phyloP scores from a whole-genome alignment of 495 filamentous ascomycete genomes.

The Daldinia decipiens region DNA sequence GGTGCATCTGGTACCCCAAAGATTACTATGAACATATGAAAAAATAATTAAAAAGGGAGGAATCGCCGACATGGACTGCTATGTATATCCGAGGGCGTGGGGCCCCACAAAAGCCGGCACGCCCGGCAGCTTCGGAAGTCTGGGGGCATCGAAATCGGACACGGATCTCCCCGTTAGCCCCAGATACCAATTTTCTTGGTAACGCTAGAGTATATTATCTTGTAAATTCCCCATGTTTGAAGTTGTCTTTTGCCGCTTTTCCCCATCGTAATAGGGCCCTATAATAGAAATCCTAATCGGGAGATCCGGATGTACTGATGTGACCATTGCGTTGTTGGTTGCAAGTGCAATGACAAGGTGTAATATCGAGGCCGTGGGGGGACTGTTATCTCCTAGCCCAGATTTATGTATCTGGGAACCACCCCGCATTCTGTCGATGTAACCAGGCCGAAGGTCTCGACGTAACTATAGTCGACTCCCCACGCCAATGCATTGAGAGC shows the following conservation, averaged over 20 bases:
- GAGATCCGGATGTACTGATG: conserved; percentile 19
- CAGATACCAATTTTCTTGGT: conserved; percentile 24
- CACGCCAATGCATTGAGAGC: conserved; percentile 38
- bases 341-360: conserved; percentile 19
- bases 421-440: conserved; percentile 44
- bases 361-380: conserved; percentile 37
- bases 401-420: conserved; percentile 14
- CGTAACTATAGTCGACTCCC: conserved; percentile 34
- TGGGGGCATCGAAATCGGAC: conserved; percentile 13
- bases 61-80: conserved; percentile 25
- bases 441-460: conserved; percentile 28
- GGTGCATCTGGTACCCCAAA: conserved; percentile 11
- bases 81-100: conserved; percentile 34
- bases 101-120: conserved; percentile 36
- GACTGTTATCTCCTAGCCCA: conserved; percentile 35
- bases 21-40: conserved; percentile 37
- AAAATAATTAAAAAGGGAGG: conserved; percentile 13
- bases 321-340: conserved; percentile 18
- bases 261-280: background rate
- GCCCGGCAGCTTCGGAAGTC: conserved; percentile 33
- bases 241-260: conserved; percentile 3
- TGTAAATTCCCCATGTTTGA: conserved; percentile 7
- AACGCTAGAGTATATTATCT: background rate
- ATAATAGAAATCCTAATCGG: conserved; percentile 14
- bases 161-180: conserved; percentile 26